A percentile compares a stretch with the other conserved stretches of the same genome.
Conservation (phyloP, 495 filamentous ascomycete genomes). For the Xylaria palmicola region DNA sequence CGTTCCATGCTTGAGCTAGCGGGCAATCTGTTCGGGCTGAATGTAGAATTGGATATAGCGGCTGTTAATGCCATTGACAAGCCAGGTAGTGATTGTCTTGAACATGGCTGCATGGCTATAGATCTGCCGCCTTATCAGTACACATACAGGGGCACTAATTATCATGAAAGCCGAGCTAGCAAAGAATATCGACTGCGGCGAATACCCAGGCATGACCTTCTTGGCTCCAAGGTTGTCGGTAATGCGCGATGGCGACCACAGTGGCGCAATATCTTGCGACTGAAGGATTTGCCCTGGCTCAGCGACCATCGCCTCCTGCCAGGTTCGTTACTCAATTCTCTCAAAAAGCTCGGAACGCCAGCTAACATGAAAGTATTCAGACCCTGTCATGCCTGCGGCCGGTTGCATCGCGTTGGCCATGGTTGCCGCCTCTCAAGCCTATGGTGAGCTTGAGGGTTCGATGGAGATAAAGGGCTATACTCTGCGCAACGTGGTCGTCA, state of each 20-base stretch:
- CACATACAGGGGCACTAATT: not conserved
- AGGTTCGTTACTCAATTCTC: not conserved
- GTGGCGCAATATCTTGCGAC: slow-evolving; percentile 52
- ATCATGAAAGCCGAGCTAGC: slow-evolving; percentile 41
- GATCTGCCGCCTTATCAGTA: slow-evolving; percentile 19
- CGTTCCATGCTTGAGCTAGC: slow-evolving; percentile 10
- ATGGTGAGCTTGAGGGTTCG: not conserved
- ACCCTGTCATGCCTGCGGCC: slow-evolving; percentile 52
- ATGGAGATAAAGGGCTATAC: slow-evolving; percentile 16
- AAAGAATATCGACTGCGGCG: slow-evolving; percentile 45
- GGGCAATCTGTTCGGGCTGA: slow-evolving; percentile 10
- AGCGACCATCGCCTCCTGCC: slow-evolving; percentile 36
- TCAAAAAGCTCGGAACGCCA: not conserved
- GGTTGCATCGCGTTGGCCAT: slow-evolving; percentile 51
- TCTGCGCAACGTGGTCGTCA: slow-evolving; percentile 26
- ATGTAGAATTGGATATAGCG: slow-evolving; percentile 3
- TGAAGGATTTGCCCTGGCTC: slow-evolving; percentile 51
- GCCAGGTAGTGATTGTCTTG: not conserved
- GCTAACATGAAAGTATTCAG: not conserved
- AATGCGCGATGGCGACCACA: slow-evolving; percentile 39
- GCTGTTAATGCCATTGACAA: slow-evolving; percentile 16
- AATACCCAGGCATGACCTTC: slow-evolving; percentile 45
- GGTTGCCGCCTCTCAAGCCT: slow-evolving; percentile 37
- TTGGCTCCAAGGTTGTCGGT: slow-evolving; percentile 47
- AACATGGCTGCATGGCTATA: slow-evolving; percentile 8